Conservation (phyloP, 2,329 filamentous ascomycete species). For the Diplodia sapinea region DNA sequence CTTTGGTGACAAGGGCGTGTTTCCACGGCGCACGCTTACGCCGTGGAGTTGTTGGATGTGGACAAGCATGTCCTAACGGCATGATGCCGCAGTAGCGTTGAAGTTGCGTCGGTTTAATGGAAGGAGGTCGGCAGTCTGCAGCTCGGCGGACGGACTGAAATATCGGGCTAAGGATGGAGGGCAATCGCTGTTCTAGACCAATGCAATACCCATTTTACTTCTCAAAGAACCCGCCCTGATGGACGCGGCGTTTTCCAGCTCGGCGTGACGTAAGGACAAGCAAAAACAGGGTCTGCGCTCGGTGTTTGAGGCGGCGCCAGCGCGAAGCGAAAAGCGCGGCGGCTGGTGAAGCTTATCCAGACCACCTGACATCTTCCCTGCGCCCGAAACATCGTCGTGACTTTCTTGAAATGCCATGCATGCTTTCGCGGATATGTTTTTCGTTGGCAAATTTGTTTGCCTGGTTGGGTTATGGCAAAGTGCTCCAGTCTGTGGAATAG, state of each 20-base stretch:
- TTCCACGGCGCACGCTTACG: background rate
- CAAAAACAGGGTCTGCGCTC: background rate
- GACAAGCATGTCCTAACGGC: background rate
- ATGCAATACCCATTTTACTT: constrained; percentile 21
- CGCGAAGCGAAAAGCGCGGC: constrained; percentile 7
- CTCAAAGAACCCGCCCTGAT: background rate
- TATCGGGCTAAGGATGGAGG: background rate
- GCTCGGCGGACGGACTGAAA: background rate
- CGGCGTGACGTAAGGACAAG: constrained; percentile 1
- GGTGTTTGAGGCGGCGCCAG: constrained; percentile 1
- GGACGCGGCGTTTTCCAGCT: too few species aligned
- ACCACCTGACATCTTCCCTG: background rate
- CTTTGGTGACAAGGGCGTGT: background rate
- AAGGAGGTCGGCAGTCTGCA: background rate
- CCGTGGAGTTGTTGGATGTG: background rate
- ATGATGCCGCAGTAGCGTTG: background rate
- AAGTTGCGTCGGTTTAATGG: background rate
- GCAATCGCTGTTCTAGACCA: constrained; percentile 1
- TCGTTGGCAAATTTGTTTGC: too few species aligned
- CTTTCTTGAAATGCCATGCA: too few species aligned
- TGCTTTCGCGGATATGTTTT: too few species aligned
- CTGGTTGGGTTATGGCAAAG: too few species aligned
- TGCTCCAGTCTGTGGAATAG: too few species aligned
- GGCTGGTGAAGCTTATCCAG: constrained; percentile 4
- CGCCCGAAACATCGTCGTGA: too few species aligned